phyloP scores from a whole-genome alignment of 192 early-diverging fungal genomes.

The Globomyces pollinis-pini region DNA sequence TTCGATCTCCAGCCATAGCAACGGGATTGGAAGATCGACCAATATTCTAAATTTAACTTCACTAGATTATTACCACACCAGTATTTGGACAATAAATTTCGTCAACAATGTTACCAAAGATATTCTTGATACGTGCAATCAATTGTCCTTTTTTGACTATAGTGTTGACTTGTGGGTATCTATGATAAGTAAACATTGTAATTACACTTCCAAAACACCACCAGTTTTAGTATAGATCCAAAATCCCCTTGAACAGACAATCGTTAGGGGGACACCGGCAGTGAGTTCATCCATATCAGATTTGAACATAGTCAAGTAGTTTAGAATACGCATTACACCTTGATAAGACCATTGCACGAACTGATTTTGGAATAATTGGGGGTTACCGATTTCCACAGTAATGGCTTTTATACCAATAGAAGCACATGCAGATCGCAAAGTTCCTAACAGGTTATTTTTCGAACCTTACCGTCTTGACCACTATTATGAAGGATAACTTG shows the following conservation, averaged over 20 bases:
- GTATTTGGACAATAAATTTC: slow-evolving; percentile 72
- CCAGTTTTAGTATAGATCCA: slow-evolving; percentile 86
- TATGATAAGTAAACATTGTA: too few species aligned
- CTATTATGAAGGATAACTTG: slow-evolving; percentile 55
- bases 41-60: slow-evolving; percentile 31
- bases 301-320: slow-evolving; percentile 55
- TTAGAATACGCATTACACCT: slow-evolving; percentile 60
- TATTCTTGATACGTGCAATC: slow-evolving; percentile 80
- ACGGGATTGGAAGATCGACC: slow-evolving; percentile 81
- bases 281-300: slow-evolving; percentile 6
- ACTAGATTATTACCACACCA: slow-evolving; percentile 55
- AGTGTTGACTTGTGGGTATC: slow-evolving; percentile 73
- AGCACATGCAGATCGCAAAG: slow-evolving; percentile 71
- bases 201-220: slow-evolving; percentile 77
- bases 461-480: slow-evolving; percentile 56
- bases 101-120: slow-evolving; percentile 82
- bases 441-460: slow-evolving; percentile 51
- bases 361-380: slow-evolving; percentile 74
- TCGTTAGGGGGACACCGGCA: slow-evolving; percentile 23
- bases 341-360: slow-evolving; percentile 66
- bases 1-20: slow-evolving; percentile 76
- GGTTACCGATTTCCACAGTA: slow-evolving; percentile 89
- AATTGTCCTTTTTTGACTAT: slow-evolving; percentile 73
- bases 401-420: slow-evolving; percentile 72
- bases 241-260: slow-evolving; percentile 43